Conservation (phyloP, 805 yeast genomes). For the Saccharomycopsis capsularis region DNA sequence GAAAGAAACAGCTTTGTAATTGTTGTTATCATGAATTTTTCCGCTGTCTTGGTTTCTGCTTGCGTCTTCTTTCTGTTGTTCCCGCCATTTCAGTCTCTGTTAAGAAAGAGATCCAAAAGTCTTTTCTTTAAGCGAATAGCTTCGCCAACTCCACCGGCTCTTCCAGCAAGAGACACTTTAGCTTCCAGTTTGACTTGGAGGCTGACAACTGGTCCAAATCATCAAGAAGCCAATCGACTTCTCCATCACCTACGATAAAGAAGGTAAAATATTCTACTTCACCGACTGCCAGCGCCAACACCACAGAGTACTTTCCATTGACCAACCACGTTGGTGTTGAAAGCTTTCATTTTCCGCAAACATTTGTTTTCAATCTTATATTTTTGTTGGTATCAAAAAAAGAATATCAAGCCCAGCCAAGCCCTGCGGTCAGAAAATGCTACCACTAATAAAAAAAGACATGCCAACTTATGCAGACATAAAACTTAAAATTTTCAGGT, state of each 20-base stretch:
- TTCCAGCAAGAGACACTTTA: neutral
- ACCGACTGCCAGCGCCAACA: no score
- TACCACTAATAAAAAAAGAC: no score
- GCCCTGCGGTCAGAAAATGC: no score
- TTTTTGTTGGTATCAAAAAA: no score
- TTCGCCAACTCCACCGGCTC: neutral
- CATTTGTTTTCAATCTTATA: no score
- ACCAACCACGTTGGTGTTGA: no score
- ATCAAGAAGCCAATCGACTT: slow-evolving; percentile 14
- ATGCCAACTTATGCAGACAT: no score
- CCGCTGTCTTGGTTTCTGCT: neutral
- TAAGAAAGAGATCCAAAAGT: neutral
- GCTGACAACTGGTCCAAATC: slow-evolving; percentile 15
- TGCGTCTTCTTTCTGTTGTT: neutral
- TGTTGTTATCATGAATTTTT: neutral
- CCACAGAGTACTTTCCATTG: no score
- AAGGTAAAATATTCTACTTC: slow-evolving; percentile 10
- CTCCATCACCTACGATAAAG: slow-evolving; percentile 13
- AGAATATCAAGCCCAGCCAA: no score
- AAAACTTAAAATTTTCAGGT: no score
- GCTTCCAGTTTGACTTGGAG: slow-evolving; percentile 17
- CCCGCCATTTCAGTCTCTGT: neutral
- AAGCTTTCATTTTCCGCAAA: no score
- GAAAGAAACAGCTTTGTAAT: neutral
- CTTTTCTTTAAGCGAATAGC: neutral